Conservation (phyloP, 1,284 basidiomycete species). For the Puccinia horiana region DNA sequence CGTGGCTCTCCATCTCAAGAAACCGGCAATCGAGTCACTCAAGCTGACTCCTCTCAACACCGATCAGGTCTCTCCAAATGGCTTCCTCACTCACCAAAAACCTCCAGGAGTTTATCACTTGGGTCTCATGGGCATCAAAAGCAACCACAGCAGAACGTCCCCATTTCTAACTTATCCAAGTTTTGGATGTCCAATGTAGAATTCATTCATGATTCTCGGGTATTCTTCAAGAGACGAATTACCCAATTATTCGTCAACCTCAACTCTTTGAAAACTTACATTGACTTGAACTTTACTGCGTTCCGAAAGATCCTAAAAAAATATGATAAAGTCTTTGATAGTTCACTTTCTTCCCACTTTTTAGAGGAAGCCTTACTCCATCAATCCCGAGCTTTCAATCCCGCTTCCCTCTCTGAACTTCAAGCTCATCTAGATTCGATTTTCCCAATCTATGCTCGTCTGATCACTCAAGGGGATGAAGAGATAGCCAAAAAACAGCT, state of each 20-base stretch:
- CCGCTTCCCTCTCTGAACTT: constrained; percentile 67
- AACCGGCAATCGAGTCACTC: neutral
- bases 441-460: constrained; percentile 77
- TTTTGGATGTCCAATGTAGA: constrained; percentile 80
- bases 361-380: constrained; percentile 59
- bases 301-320: constrained; percentile 97
- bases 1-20: neutral
- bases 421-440: constrained; percentile 68
- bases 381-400: constrained; percentile 53
- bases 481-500: constrained; percentile 76
- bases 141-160: neutral
- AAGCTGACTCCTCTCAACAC: neutral
- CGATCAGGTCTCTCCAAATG: neutral
- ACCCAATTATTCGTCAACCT: constrained; percentile 78
- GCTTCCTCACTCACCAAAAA: constrained; percentile 11
- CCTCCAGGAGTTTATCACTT: constrained; percentile 14
- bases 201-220: constrained; percentile 82
- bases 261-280: constrained; percentile 85
- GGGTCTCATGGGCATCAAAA: neutral
- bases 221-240: constrained; percentile 88
- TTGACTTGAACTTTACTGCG: constrained; percentile 89
- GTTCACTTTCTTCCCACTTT: constrained; percentile 71
- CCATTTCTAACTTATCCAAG: constrained; percentile 42
- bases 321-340: constrained; percentile 94
- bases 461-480: constrained; percentile 76